Conservation (phyloP, 1,139 yeast species). For the Taiozyma sp. region DNA sequence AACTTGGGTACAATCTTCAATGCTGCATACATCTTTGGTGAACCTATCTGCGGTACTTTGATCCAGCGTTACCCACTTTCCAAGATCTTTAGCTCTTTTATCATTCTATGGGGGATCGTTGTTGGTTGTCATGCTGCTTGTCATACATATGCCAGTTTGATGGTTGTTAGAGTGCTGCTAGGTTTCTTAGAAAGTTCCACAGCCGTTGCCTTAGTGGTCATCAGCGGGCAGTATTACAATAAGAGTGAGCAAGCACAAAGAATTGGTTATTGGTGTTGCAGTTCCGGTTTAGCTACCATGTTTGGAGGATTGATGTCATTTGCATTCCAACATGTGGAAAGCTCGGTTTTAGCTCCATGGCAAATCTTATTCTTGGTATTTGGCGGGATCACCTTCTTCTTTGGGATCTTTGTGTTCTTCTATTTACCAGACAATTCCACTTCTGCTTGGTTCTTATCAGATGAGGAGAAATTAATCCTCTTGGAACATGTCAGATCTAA, state of each 20-base stretch:
- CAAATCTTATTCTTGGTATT: slow-evolving; percentile 36
- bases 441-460: slow-evolving; percentile 31
- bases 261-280: slow-evolving; percentile 45
- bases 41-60: slow-evolving; percentile 26
- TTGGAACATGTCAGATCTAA: slow-evolving; percentile 35
- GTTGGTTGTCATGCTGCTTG: slow-evolving; percentile 47
- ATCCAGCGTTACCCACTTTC: slow-evolving; percentile 51
- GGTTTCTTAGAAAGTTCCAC: slow-evolving; percentile 54
- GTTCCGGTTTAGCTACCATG: slow-evolving; percentile 47
- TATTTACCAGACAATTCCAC: slow-evolving; percentile 41
- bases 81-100: slow-evolving; percentile 39
- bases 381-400: slow-evolving; percentile 38
- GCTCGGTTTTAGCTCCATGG: slow-evolving; percentile 30
- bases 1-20: slow-evolving; percentile 22
- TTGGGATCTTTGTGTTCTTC: slow-evolving; percentile 38
- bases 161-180: slow-evolving; percentile 43
- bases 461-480: slow-evolving; percentile 36
- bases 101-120: slow-evolving; percentile 47
- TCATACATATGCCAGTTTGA: slow-evolving; percentile 41
- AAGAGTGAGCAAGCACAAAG: slow-evolving; percentile 47
- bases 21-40: slow-evolving; percentile 21
- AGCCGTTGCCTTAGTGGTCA: slow-evolving; percentile 54
- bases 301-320: slow-evolving; percentile 52
- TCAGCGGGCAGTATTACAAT: slow-evolving; percentile 50
- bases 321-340: slow-evolving; percentile 30